Conservation (phyloP, 1,284 basidiomycete species). For the Marasmius oreades region DNA sequence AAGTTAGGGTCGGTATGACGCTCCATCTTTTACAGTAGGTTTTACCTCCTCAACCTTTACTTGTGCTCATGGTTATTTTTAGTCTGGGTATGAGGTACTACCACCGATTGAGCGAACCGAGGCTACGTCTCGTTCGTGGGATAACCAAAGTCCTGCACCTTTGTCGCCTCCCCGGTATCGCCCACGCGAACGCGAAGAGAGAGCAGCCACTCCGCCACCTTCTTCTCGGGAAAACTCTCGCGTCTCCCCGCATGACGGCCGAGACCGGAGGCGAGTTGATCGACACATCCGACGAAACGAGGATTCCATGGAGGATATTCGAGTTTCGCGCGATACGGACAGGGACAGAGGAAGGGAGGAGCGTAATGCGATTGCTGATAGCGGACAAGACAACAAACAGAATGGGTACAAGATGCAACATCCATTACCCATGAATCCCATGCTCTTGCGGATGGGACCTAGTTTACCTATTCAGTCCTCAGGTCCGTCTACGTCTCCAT, state of each 20-base stretch:
- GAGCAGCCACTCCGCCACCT: not conserved
- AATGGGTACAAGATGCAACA: constrained; percentile 6
- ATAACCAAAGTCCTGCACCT: not conserved
- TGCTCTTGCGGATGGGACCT: not conserved
- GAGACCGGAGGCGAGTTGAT: not conserved
- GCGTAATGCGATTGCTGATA: not conserved
- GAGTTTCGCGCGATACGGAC: not conserved
- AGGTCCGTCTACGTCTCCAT: not conserved
- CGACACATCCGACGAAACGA: not conserved
- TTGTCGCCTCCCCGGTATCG: not conserved
- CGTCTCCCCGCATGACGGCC: not conserved
- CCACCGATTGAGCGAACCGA: not conserved
- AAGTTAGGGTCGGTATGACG: no score
- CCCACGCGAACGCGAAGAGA: not conserved
- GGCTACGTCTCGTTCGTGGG: not conserved
- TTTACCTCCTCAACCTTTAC: no score
- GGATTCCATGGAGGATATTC: not conserved
- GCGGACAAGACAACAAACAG: not conserved
- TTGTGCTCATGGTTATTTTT: no score
- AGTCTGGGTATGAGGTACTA: not conserved
- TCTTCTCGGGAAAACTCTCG: not conserved
- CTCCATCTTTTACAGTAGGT: no score
- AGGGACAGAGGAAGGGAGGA: not conserved
- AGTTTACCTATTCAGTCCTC: not conserved
- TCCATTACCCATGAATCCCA: constrained; percentile 4